A percentile compares a stretch with the other conserved stretches of the same genome.
Evolutionary conservation across 345 rosid genomes (phyloP).

Genomic region (Gynandropsis gynandra): DNA sequence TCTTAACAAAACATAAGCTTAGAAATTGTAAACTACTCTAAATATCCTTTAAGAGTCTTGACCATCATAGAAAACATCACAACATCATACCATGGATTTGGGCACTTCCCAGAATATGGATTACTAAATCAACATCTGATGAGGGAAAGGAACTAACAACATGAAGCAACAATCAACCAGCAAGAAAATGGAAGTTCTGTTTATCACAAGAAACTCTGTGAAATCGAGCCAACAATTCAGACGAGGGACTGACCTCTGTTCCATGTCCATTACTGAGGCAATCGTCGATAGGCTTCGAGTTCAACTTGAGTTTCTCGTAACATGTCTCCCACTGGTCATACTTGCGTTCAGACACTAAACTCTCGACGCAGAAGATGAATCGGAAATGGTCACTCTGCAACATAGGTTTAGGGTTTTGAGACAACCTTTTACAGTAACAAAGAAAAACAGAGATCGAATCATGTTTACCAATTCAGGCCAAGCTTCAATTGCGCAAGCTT

Average conservation of each 20-base stretch:
- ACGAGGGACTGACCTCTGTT: slow-evolving; percentile 38
- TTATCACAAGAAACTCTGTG: neutral
- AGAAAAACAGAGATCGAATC: too few species aligned
- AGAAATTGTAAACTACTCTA: neutral
- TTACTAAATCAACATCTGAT: too few species aligned
- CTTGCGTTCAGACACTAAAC: slow-evolving; percentile 42
- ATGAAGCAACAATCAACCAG: neutral
- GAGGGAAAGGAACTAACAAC: neutral
- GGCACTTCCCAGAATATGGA: too few species aligned
- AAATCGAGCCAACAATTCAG: neutral
- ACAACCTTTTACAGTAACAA: too few species aligned
- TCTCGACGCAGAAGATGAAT: slow-evolving; percentile 68
- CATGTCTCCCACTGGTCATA: slow-evolving; percentile 67
- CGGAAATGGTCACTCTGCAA: slow-evolving; percentile 73
- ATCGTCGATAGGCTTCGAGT: slow-evolving; percentile 45
- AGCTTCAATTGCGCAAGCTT: slow-evolving; percentile 72
- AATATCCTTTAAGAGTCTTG: neutral
- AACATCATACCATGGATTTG: neutral
- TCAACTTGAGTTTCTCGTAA: slow-evolving; percentile 50
- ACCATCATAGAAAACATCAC: slow-evolving; percentile 1
- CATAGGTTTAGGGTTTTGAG: slow-evolving; percentile 8
- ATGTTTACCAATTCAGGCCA: slow-evolving; percentile 75
- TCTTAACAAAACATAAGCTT: too few species aligned
- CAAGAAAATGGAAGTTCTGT: neutral
- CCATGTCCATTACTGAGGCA: slow-evolving; percentile 63